A percentile compares a stretch with the other conserved stretches of the same genome.
Evolutionary conservation across 2,329 filamentous ascomycete genomes (phyloP).

Genomic region (Monosporascus sp.): DNA sequence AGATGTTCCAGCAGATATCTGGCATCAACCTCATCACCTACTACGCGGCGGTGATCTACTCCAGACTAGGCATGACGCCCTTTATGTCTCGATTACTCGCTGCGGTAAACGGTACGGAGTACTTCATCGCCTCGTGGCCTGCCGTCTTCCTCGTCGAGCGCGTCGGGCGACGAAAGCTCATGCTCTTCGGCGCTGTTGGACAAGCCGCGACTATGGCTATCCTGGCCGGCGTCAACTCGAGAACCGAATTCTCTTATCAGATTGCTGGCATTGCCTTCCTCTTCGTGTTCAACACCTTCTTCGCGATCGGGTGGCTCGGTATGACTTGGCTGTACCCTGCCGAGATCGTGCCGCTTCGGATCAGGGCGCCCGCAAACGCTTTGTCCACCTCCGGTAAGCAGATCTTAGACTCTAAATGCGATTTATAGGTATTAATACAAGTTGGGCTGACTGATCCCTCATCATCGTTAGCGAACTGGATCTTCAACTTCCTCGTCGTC

Average conservation of each 20-base stretch:
- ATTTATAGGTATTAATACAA: no score
- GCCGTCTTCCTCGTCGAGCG: conserved; percentile 58
- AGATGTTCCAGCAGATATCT: conserved; percentile 49
- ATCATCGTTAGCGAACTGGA: conserved; percentile 51
- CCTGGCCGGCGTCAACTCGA: conserved; percentile 39
- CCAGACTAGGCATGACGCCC: conserved; percentile 43
- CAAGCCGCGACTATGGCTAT: conserved; percentile 64
- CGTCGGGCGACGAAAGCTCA: conserved; percentile 62
- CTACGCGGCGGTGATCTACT: conserved; percentile 44
- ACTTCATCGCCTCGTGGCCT: conserved; percentile 53
- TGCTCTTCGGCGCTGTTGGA: conserved; percentile 62
- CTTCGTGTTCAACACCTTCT: conserved; percentile 49
- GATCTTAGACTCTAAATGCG: conserved; percentile 22
- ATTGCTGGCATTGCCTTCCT: conserved; percentile 33
- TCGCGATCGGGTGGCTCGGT: conserved; percentile 46
- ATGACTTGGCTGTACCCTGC: conserved; percentile 56
- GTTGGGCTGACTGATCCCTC: background rate
- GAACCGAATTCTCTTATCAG: conserved; percentile 16
- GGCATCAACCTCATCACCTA: conserved; percentile 39
- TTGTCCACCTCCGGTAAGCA: conserved; percentile 33
- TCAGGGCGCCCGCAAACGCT: conserved; percentile 53
- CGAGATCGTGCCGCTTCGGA: conserved; percentile 47
- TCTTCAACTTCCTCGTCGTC: conserved; percentile 59
- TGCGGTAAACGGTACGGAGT: conserved; percentile 44
- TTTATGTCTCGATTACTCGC: conserved; percentile 53